These are phyloP conservation scores for Edaphochlamys debaryana DNA, from an alignment of 139 green algal species.

Conservation along the genomic window DNA sequence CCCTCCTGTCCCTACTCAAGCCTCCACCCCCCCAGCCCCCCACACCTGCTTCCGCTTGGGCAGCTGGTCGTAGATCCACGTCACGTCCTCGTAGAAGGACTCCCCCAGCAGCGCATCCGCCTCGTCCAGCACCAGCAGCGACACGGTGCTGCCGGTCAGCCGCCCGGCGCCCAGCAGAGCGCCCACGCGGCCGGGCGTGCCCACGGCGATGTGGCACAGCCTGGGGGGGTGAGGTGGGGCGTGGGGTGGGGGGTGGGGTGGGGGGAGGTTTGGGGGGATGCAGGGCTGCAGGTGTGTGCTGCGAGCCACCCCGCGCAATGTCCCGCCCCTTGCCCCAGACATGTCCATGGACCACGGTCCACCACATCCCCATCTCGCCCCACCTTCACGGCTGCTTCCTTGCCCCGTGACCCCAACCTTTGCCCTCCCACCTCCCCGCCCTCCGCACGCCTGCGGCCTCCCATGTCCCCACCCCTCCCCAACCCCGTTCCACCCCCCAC, in stretches of 20 bases:
- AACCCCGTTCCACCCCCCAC: too few species aligned
- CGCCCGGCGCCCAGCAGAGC: constrained; percentile 60
- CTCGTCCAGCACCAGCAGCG: constrained; percentile 84
- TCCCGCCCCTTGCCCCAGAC: too few species aligned
- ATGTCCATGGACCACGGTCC: too few species aligned
- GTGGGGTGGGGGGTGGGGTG: not conserved
- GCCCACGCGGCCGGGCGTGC: constrained; percentile 80
- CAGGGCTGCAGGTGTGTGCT: not conserved
- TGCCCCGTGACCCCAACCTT: too few species aligned
- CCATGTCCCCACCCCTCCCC: too few species aligned
- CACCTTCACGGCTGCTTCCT: too few species aligned
- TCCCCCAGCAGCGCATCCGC: constrained; percentile 79
- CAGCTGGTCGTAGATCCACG: constrained; percentile 63
- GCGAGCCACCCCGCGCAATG: too few species aligned
- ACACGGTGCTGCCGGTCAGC: constrained; percentile 48
- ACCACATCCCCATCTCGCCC: too few species aligned
- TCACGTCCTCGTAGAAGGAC: constrained; percentile 60
- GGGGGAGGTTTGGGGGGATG: not conserved
- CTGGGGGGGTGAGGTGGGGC: constrained; percentile 50
- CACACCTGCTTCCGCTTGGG: constrained; percentile 68
- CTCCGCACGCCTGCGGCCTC: too few species aligned
- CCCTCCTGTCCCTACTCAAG: too few species aligned
- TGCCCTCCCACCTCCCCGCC: too few species aligned
- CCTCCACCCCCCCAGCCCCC: too few species aligned
- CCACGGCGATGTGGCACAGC: constrained; percentile 78